phyloP scores from a whole-genome alignment of 2,329 filamentous ascomycete species.

The Colletotrichum zoysiae region DNA sequence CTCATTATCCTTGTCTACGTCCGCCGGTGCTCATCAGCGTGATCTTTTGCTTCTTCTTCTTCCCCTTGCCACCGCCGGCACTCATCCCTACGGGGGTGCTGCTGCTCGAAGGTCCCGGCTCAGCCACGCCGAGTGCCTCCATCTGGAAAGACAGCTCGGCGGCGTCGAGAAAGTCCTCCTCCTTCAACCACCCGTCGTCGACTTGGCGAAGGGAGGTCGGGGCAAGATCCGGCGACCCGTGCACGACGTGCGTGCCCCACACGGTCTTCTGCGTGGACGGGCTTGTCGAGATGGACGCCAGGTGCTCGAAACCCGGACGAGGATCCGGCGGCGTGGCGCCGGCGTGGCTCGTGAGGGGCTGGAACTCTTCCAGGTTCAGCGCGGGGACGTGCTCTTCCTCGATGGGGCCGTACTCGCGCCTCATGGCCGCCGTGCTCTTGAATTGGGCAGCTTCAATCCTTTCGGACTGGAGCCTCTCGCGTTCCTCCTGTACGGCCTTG shows the following conservation, averaged over 20 bases:
- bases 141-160: slow-evolving; percentile 72
- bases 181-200: slow-evolving; percentile 89
- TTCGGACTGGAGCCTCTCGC: slow-evolving; percentile 85
- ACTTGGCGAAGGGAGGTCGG: slow-evolving; percentile 45
- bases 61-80: slow-evolving; percentile 60
- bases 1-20: slow-evolving; percentile 57
- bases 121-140: slow-evolving; percentile 63
- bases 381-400: slow-evolving; percentile 56
- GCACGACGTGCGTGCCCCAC: slow-evolving; percentile 86
- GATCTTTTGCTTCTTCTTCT: slow-evolving; percentile 80
- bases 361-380: slow-evolving; percentile 73
- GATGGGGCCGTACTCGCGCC: slow-evolving; percentile 54
- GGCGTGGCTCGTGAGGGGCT: slow-evolving; percentile 67
- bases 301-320: slow-evolving; percentile 72
- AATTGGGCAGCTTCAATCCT: slow-evolving; percentile 80
- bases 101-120: slow-evolving; percentile 36
- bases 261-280: slow-evolving; percentile 83
- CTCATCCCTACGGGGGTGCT: slow-evolving; percentile 35
- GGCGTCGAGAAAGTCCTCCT: slow-evolving; percentile 77
- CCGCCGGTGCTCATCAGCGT: slow-evolving; percentile 78
- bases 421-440: slow-evolving; percentile 61
- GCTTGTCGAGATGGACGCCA: slow-evolving; percentile 85
- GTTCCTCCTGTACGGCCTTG: slow-evolving; percentile 88
- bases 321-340: slow-evolving; percentile 68
- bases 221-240: slow-evolving; percentile 67